Evolutionary conservation across 768 basidiomycete species (phyloP), one percentile per base, ranked within the genome.

Genomic region (Tephrocybe rancida): DNA sequence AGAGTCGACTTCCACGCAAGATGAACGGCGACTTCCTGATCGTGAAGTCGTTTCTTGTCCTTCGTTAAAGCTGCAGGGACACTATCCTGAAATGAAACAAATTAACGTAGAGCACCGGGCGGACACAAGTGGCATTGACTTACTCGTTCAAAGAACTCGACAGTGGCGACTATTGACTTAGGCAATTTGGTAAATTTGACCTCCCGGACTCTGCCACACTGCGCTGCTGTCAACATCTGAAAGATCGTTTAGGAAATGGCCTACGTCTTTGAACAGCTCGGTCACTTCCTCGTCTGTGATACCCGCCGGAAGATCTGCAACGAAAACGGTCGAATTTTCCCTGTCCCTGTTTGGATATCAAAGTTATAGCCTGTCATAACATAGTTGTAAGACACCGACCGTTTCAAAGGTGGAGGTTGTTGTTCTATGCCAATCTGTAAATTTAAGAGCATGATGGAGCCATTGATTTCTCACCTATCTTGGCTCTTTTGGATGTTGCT

Each of bases 1-100:
- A 99, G 70, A 4, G 95, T 98, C 3, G 93, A 94, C 60, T 88
- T 83, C 95, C 95, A 97, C 2, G 91, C 94, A 38, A 96, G 77
- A 64, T 95, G 87, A 3, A 98, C 95, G 7, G 82, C 76, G 18
- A 98, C 76, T 67, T 97, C 94, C 43, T 83, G 74, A 0, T 79
- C 87, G 42, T 80, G 78, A 30, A 98, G 62, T 44, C 86, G 84
- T 67, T 96, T 97, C 72, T 96, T 97, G 72, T 99, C 96, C 66
- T 93, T 95, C 0, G 95, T 96, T 34, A 96, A 76, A 2, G 92
- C 97, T 0, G 84, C 83, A 8, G 93, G 92, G 2, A 98, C 80
- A 53, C 82, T 83, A 14, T 92, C 92, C 87, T 93, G 59, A 21
- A 44, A 27, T 44, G 37, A 38, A 42, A 54, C 43, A 51, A 41